Percentiles rank a stretch among this genome's conserved stretches.
These are phyloP conservation scores for Flaveria linearis DNA, from an alignment of 129 eudicot species.

Conservation along the genomic window DNA sequence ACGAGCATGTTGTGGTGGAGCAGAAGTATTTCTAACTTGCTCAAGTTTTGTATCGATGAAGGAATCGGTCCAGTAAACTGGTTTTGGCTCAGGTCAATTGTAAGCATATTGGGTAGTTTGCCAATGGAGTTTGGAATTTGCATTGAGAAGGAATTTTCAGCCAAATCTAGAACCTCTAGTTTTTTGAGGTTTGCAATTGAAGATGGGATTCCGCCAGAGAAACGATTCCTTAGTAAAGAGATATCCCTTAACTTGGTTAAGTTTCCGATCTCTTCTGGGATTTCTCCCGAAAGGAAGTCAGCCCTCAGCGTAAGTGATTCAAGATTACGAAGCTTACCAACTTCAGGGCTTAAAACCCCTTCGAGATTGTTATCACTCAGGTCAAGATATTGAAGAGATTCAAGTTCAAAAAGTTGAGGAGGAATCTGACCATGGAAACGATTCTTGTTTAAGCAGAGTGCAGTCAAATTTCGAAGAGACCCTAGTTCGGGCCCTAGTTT, in stretches of 20 bases:
- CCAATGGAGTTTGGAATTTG: conserved; percentile 53
- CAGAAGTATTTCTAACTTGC: conserved; percentile 39
- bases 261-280: conserved; percentile 47
- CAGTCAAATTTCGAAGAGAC: conserved; percentile 31
- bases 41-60: conserved; percentile 36
- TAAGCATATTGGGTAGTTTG: conserved; percentile 32
- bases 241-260: conserved; percentile 38
- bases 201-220: conserved; percentile 44
- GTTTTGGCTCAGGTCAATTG: conserved; percentile 48
- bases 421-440: conserved; percentile 45
- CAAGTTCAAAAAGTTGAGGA: conserved; percentile 31
- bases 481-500: conserved; percentile 33
- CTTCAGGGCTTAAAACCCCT: conserved; percentile 41
- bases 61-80: conserved; percentile 49
- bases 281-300: conserved; percentile 38
- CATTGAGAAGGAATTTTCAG: conserved; percentile 37
- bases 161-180: conserved; percentile 40
- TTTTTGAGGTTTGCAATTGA: conserved; percentile 36
- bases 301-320: conserved; percentile 35
- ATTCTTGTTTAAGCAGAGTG: conserved; percentile 32
- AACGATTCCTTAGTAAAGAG: conserved; percentile 36
- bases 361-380: conserved; percentile 37
- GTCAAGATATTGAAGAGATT: conserved; percentile 40
- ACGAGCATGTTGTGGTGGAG: conserved; percentile 43
- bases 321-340: conserved; percentile 41